Conservation (phyloP, 2,329 filamentous ascomycete species). For the Fusarium sp. region DNA sequence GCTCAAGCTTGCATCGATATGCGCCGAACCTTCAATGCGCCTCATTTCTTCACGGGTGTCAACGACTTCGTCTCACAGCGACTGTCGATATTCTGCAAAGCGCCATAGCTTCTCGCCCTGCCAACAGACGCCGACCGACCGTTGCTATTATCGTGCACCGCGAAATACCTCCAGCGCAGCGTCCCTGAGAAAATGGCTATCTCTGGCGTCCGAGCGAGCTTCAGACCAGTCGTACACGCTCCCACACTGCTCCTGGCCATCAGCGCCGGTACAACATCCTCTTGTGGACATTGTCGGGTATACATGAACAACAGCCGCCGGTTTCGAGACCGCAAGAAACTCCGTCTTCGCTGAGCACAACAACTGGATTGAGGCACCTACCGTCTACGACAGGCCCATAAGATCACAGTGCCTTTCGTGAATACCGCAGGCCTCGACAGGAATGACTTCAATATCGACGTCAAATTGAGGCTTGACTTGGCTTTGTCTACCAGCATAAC, state of each 20-base stretch:
- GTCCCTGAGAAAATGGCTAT: no score
- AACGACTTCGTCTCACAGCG: neutral
- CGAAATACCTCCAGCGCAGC: neutral
- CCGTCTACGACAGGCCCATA: no score
- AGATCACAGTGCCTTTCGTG: no score
- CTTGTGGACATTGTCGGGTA: neutral
- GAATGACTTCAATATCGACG: no score
- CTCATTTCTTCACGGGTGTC: neutral
- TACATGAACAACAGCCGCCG: neutral
- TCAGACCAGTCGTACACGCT: neutral
- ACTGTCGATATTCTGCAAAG: fast-evolving
- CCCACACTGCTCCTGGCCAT: neutral
- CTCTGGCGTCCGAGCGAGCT: neutral
- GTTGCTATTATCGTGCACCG: neutral
- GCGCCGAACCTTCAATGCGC: neutral
- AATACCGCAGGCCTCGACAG: no score
- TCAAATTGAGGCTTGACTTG: no score
- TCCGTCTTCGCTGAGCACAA: no score
- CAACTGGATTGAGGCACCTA: no score
- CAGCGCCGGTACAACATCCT: neutral
- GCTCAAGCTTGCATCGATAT: neutral
- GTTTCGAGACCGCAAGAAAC: no score
- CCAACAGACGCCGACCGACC: neutral
- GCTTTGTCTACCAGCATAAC: no score
- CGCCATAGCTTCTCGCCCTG: fast-evolving